phyloP scores from a whole-genome alignment of 2,329 filamentous ascomycete genomes.

The Xylariaceae sp. region DNA sequence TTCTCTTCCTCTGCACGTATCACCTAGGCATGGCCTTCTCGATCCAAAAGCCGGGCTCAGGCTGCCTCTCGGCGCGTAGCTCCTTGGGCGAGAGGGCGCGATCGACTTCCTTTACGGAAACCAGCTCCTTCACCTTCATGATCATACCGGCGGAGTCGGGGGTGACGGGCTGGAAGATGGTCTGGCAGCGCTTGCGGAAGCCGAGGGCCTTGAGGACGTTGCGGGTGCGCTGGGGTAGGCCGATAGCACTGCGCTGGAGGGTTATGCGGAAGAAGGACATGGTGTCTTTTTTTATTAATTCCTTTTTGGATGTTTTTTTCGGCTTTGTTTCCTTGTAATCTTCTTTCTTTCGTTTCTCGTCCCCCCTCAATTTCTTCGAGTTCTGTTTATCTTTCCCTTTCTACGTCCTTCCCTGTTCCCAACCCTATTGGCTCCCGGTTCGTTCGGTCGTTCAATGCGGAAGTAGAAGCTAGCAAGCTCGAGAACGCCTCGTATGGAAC shows the following conservation, averaged over 20 bases:
- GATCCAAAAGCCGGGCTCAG: slow-evolving; percentile 74
- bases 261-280: slow-evolving; percentile 90
- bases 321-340: not conserved
- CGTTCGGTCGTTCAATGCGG: not conserved
- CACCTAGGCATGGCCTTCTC: slow-evolving; percentile 49
- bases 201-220: slow-evolving; percentile 82
- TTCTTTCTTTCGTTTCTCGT: not conserved
- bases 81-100: slow-evolving; percentile 57
- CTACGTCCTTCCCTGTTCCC: not conserved
- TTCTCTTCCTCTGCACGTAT: not conserved
- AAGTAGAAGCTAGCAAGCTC: not conserved
- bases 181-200: slow-evolving; percentile 75
- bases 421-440: not conserved
- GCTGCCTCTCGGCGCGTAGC: slow-evolving; percentile 64
- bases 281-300: slow-evolving; percentile 9
- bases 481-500: not conserved
- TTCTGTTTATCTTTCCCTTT: not conserved
- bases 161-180: slow-evolving; percentile 82
- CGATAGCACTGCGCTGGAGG: slow-evolving; percentile 82
- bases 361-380: not conserved
- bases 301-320: not conserved
- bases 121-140: slow-evolving; percentile 89
- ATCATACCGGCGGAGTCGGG: slow-evolving; percentile 83
- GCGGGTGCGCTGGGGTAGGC: slow-evolving; percentile 71
- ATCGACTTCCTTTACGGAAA: slow-evolving; percentile 74